These are phyloP conservation scores for Microsporum audouinii DNA, from an alignment of 2,329 filamentous ascomycete species.

Conservation along the genomic window DNA sequence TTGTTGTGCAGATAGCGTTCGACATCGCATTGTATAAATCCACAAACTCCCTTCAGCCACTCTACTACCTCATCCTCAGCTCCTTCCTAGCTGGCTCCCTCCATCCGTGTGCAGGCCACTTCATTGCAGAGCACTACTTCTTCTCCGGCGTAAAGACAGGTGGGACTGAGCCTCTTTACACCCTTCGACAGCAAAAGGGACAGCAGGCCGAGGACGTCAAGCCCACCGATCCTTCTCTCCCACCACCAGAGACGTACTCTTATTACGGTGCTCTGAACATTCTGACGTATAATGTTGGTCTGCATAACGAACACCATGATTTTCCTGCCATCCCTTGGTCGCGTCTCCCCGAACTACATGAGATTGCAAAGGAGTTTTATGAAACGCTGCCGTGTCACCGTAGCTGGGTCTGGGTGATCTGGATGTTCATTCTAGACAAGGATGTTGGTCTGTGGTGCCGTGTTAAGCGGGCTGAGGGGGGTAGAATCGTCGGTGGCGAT, in stretches of 20 bases:
- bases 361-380: constrained; percentile 85
- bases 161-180: constrained; percentile 43
- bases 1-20: constrained; percentile 64
- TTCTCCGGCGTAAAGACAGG: constrained; percentile 36
- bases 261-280: constrained; percentile 93
- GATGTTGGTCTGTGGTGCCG: constrained; percentile 82
- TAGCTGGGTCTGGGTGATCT: constrained; percentile 88
- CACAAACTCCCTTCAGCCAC: constrained; percentile 47
- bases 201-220: constrained; percentile 31
- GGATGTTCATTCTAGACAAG: constrained; percentile 88
- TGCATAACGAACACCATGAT: constrained; percentile 98
- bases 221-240: constrained; percentile 28
- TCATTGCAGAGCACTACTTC: constrained; percentile 95
- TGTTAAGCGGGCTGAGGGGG: constrained; percentile 80
- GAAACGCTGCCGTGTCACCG: constrained; percentile 71
- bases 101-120: constrained; percentile 90
- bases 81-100: constrained; percentile 89
- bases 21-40: constrained; percentile 56
- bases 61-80: constrained; percentile 76
- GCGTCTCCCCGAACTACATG: constrained; percentile 61
- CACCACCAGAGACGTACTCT: constrained; percentile 85
- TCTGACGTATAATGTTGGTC: constrained; percentile 90
- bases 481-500: constrained; percentile 45
- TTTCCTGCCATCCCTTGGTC: constrained; percentile 97
- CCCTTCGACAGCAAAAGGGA: constrained; percentile 25